phyloP scores from a whole-genome alignment of 148 eudicot genomes.

The Simmondsia chinensis region DNA sequence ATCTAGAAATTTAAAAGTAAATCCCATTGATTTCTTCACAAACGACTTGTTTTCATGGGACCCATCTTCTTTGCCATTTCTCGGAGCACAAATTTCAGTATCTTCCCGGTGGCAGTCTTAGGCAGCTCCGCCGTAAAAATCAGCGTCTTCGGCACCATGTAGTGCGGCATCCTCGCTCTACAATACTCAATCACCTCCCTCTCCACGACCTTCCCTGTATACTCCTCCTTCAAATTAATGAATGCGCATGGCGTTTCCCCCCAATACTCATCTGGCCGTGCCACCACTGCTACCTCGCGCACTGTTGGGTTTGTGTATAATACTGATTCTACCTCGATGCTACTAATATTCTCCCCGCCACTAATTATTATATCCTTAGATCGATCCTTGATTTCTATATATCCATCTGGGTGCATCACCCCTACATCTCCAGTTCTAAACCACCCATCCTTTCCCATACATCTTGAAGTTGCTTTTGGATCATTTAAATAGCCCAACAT shows the following conservation, averaged over 20 bases:
- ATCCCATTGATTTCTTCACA: no score
- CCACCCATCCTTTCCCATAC: constrained; percentile 19
- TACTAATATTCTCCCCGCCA: constrained; percentile 28
- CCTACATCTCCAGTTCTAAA: constrained; percentile 20
- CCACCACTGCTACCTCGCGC: constrained; percentile 25
- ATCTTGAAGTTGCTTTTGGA: constrained; percentile 9
- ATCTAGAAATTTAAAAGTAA: no score
- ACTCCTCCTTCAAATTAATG: constrained; percentile 7
- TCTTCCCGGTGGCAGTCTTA: constrained; percentile 27
- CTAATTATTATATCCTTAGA: no score
- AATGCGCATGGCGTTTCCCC: constrained; percentile 33
- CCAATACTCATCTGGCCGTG: constrained; percentile 24
- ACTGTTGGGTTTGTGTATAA: constrained; percentile 14
- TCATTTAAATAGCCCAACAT: constrained; percentile 30
- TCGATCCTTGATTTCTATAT: no score
- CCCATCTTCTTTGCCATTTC: constrained; percentile 12
- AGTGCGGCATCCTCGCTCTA: constrained; percentile 19
- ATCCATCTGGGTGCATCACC: no score
- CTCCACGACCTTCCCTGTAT: background rate
- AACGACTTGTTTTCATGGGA: background rate
- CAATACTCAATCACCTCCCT: constrained; percentile 16
- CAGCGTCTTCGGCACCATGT: constrained; percentile 25
- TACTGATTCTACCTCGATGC: constrained; percentile 25
- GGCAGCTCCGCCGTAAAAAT: constrained; percentile 20
- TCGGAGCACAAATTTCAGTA: constrained; percentile 17